Evolutionary conservation across 2,329 filamentous ascomycete genomes (phyloP).

Genomic region (Fusarium mundagurra): DNA sequence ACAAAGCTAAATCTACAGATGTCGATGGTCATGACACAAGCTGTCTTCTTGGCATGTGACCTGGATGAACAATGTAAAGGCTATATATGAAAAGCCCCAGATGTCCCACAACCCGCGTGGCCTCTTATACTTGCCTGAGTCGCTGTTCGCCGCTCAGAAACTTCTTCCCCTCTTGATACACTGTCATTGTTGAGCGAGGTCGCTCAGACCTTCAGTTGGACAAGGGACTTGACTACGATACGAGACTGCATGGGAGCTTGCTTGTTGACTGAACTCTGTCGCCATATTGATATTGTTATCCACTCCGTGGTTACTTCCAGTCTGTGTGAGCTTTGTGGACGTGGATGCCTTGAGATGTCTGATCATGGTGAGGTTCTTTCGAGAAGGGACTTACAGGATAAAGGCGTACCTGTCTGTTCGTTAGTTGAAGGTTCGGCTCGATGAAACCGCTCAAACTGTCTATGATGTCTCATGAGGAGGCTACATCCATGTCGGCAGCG

Average conservation of each 20-base stretch:
- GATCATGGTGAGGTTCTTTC: fast-evolving
- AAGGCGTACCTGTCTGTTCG: fast-evolving
- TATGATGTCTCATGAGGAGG: neutral
- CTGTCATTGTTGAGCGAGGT: fast-evolving
- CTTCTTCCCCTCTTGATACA: neutral
- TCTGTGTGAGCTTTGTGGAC: neutral
- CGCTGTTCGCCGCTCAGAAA: no score
- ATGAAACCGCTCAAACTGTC: neutral
- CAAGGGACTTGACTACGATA: neutral
- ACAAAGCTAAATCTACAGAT: neutral
- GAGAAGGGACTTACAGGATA: neutral
- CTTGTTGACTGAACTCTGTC: fast-evolving
- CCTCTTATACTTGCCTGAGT: no score
- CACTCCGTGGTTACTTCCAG: neutral
- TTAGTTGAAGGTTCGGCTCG: fast-evolving
- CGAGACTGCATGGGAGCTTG: fast-evolving
- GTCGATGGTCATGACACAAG: neutral
- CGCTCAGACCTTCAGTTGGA: neutral
- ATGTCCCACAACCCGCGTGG: no score
- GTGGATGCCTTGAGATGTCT: neutral
- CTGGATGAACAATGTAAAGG: no score
- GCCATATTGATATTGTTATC: fast-evolving
- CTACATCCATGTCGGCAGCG: fast-evolving
- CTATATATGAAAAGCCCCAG: no score
- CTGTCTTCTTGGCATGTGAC: no score